Evolutionary conservation across 495 filamentous ascomycete species (phyloP), one percentile per base, ranked within the genome.

Genomic region (Staphylotrichum longicolle): DNA sequence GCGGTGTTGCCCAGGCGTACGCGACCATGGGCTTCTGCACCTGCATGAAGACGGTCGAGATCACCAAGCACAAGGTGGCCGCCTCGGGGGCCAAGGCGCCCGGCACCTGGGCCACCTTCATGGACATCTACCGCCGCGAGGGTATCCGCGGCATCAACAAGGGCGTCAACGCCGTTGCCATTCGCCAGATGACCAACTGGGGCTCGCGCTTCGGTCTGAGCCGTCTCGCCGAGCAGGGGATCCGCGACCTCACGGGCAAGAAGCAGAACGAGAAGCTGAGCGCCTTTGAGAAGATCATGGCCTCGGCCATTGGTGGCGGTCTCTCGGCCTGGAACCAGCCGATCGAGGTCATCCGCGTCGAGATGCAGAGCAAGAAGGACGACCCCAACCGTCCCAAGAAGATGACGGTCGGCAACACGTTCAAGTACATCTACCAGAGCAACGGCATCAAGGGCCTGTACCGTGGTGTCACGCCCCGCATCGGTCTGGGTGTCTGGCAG

Each of bases 11-110:
- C 50, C 94, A 98, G 80, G 94, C 94, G 40, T 98, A 98, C 74
- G 94, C 94, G 60, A 98, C 94, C 66, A 97, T 98, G 92, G 94
- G 94, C 60, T 98, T 98, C 86, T 98, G 94, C 78, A 98, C 94
- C 44, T 98, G 94, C 84, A 98, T 98, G 94, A 98, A 98, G 87
- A 98, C 94, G 59, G 95, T 97, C 63, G 95, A 98, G 80, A 98
- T 98, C 79, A 98, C 94, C 70, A 92, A 96, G 79, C 90, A 94
- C 81, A 96, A 97, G 83, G 79, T 95, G 71, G 92, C 93, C 4
- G 87, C 91, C 7, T 66, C 80, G 35, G 94, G 94, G 68, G 83
- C 86, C 42, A 91, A 92, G 78, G 90, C 90, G 20, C 89, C 87
- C 3, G 86, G 91, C 69, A 98, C 95, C 57, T 93, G 94, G 72